Evolutionary conservation across 768 basidiomycete species (phyloP).

Genomic region (Phaffia australis): DNA sequence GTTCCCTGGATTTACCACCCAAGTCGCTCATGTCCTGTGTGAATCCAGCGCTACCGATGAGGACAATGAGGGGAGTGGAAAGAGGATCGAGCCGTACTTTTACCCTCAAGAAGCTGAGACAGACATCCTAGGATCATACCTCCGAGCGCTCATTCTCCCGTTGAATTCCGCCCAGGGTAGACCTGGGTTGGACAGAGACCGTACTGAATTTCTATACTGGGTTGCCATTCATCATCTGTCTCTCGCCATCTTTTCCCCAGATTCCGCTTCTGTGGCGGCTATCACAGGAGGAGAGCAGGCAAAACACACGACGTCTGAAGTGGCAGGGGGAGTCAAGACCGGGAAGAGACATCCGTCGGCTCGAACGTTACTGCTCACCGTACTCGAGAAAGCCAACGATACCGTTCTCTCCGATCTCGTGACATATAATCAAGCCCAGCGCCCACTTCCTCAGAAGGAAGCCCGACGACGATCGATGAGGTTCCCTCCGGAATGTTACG

Average conservation of each 20-base stretch:
- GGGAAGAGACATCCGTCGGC: neutral
- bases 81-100: constrained; percentile 48
- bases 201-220: constrained; percentile 46
- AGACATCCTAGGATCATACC: constrained; percentile 54
- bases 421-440: constrained; percentile 1
- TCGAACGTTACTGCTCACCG: neutral
- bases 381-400: constrained; percentile 4
- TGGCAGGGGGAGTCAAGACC: neutral
- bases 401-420: constrained; percentile 9
- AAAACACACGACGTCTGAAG: no score
- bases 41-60: constrained; percentile 28
- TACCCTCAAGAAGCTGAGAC: constrained; percentile 59
- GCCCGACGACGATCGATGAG: neutral
- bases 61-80: constrained; percentile 25
- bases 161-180: neutral
- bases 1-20: constrained; percentile 42
- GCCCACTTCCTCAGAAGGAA: neutral
- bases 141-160: constrained; percentile 45
- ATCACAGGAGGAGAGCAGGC: neutral
- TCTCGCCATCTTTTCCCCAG: constrained; percentile 45
- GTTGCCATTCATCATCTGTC: constrained; percentile 73
- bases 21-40: constrained; percentile 28
- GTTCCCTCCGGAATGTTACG: neutral
- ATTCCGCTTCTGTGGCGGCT: neutral
- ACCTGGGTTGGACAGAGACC: neutral